These are phyloP conservation scores for Amanita thiersii DNA, from an alignment of 768 basidiomycete species.

Conservation along the genomic window DNA sequence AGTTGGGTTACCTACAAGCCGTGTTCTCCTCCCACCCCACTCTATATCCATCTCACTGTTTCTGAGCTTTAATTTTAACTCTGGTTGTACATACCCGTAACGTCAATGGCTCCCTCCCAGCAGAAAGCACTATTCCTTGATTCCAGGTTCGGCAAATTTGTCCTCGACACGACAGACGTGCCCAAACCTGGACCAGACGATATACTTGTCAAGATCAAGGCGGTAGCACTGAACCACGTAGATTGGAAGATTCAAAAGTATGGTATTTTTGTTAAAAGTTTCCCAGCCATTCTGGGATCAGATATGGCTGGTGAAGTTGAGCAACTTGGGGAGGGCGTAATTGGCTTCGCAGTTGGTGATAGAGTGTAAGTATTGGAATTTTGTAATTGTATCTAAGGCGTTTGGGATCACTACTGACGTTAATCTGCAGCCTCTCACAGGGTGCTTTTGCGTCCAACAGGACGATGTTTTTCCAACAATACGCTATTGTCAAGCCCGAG, in stretches of 20 bases:
- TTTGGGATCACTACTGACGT: background rate
- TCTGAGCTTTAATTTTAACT: too few species aligned
- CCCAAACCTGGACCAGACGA: constrained; percentile 28
- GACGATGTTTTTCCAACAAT: constrained; percentile 36
- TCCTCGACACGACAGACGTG: constrained; percentile 12
- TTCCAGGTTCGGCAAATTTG: constrained; percentile 14
- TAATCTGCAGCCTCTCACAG: constrained; percentile 28
- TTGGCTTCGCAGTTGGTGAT: constrained; percentile 25
- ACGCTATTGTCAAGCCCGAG: constrained; percentile 27
- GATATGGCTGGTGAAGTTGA: constrained; percentile 47
- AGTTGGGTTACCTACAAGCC: too few species aligned
- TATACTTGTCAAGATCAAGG: constrained; percentile 31
- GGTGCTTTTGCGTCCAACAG: constrained; percentile 29
- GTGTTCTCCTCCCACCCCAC: too few species aligned
- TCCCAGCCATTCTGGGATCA: constrained; percentile 37
- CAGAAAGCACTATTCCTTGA: constrained; percentile 22
- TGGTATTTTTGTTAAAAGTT: constrained; percentile 28
- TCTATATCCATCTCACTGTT: too few species aligned
- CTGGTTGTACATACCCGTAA: too few species aligned
- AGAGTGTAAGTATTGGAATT: constrained; percentile 17
- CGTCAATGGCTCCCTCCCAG: background rate
- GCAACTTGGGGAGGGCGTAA: constrained; percentile 43
- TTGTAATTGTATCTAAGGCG: background rate
- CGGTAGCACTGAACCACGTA: constrained; percentile 36
- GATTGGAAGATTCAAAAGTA: constrained; percentile 44